These are phyloP conservation scores for Hyphopichia buzzinii DNA, from an alignment of 1,139 yeast species.

Conservation along the genomic window DNA sequence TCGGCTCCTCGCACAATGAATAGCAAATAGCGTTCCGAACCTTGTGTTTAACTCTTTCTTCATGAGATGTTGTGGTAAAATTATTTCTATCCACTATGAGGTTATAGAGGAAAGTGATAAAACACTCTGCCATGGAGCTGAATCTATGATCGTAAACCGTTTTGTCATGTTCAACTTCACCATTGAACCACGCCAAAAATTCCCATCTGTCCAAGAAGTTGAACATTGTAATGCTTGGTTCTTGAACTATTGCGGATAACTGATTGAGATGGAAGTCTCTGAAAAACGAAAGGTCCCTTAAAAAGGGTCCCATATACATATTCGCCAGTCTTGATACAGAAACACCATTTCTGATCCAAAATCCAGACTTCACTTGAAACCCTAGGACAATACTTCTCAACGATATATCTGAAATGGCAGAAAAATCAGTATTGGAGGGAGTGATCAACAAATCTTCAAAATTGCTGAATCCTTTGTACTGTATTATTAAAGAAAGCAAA, in stretches of 20 bases:
- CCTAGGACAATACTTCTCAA: constrained; percentile 63
- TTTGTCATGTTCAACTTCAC: constrained; percentile 27
- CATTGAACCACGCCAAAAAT: constrained; percentile 51
- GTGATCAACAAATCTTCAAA: constrained; percentile 15
- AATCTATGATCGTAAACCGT: constrained; percentile 63
- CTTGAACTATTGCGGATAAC: constrained; percentile 45
- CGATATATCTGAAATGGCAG: constrained; percentile 52
- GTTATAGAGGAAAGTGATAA: constrained; percentile 55
- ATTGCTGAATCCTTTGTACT: constrained; percentile 25
- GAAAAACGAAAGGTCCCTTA: constrained; percentile 34
- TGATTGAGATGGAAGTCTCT: constrained; percentile 62
- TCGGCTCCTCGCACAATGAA: constrained; percentile 51
- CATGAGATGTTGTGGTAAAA: constrained; percentile 31
- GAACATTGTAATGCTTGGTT: constrained; percentile 38
- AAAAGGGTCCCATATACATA: constrained; percentile 30
- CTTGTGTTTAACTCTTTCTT: constrained; percentile 20
- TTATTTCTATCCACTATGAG: constrained; percentile 53
- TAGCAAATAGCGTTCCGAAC: constrained; percentile 44
- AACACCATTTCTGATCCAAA: constrained; percentile 88
- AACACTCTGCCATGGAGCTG: constrained; percentile 47
- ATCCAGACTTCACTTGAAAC: constrained; percentile 74
- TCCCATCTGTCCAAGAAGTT: constrained; percentile 65
- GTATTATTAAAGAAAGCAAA: constrained; percentile 44
- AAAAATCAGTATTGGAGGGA: constrained; percentile 24
- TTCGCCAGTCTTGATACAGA: constrained; percentile 49